A percentile compares a stretch with the other conserved stretches of the same genome.
Conservation (phyloP, 2,329 filamentous ascomycete species). For the Apiospora saccharicola region DNA sequence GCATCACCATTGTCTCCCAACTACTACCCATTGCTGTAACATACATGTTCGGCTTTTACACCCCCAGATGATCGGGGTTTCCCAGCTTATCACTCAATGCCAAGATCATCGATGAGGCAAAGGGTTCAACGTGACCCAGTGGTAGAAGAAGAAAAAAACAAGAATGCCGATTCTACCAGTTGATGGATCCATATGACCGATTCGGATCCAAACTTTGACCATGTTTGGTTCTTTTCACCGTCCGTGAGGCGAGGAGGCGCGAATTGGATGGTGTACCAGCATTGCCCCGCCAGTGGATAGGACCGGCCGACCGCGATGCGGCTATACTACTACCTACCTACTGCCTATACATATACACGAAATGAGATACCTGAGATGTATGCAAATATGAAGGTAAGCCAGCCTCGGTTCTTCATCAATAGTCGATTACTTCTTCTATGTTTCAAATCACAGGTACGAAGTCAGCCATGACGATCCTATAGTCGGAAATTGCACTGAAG, state of each 20-base stretch:
- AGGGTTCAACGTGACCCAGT: not conserved
- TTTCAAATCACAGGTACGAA: not conserved
- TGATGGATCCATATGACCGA: conserved; percentile 20
- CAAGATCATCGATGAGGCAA: not conserved
- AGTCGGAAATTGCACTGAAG: conserved; percentile 5
- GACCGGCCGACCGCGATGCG: not conserved
- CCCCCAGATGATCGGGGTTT: not conserved
- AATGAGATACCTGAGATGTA: not conserved
- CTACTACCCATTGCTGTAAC: not conserved
- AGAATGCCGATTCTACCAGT: conserved; percentile 9
- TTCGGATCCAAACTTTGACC: conserved; percentile 7
- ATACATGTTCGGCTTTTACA: not conserved
- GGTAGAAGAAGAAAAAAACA: not conserved
- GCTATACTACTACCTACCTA: not conserved
- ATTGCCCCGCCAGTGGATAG: not conserved
- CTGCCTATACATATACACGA: not conserved
- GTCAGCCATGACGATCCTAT: not conserved
- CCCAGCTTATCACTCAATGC: not conserved
- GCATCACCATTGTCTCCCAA: not conserved
- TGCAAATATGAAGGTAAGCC: conserved; percentile 8
- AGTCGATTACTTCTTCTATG: not conserved
- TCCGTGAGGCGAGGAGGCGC: conserved; percentile 8
- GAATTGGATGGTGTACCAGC: not conserved
- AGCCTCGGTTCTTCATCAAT: not conserved
- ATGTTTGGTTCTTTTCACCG: not conserved